These are phyloP conservation scores for Panellus pusillus DNA, from an alignment of 768 basidiomycete genomes.

Conservation along the genomic window DNA sequence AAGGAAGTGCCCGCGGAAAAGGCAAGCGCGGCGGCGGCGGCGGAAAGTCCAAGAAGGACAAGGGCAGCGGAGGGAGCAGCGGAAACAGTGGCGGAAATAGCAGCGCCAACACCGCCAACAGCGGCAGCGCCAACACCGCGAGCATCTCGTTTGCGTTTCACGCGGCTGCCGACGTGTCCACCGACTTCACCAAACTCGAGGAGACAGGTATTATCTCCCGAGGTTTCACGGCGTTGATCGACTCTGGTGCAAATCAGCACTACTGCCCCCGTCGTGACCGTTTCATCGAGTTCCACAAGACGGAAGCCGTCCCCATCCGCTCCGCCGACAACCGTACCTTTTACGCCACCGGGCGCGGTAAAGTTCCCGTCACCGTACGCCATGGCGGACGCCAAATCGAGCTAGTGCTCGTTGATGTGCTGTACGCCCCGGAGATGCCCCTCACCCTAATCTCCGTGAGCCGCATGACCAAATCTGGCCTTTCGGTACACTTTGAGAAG, in stretches of 20 bases:
- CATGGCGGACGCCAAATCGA: conserved; percentile 10
- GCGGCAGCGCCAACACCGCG: background rate
- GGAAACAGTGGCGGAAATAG: background rate
- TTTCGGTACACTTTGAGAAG: background rate
- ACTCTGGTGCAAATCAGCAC: background rate
- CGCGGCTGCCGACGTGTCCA: background rate
- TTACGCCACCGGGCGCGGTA: conserved; percentile 22
- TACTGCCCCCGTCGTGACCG: background rate
- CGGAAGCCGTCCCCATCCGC: conserved; percentile 20
- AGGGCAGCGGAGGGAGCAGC: background rate
- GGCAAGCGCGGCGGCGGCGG: background rate
- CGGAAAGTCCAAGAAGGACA: background rate
- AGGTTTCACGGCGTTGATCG: background rate
- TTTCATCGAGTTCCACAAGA: background rate
- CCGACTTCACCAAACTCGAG: background rate
- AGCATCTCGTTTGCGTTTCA: background rate
- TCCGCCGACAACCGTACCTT: conserved; percentile 25
- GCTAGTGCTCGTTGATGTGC: background rate
- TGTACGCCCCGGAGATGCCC: background rate
- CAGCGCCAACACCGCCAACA: background rate
- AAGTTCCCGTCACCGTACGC: conserved; percentile 21
- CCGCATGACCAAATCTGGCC: conserved; percentile 9
- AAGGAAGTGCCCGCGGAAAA: background rate
- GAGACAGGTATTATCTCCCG: background rate
- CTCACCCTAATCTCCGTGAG: conserved; percentile 14